Base-by-base conservation (phyloP, 345 rosid species). In the Nasturtium officinale region DNA sequence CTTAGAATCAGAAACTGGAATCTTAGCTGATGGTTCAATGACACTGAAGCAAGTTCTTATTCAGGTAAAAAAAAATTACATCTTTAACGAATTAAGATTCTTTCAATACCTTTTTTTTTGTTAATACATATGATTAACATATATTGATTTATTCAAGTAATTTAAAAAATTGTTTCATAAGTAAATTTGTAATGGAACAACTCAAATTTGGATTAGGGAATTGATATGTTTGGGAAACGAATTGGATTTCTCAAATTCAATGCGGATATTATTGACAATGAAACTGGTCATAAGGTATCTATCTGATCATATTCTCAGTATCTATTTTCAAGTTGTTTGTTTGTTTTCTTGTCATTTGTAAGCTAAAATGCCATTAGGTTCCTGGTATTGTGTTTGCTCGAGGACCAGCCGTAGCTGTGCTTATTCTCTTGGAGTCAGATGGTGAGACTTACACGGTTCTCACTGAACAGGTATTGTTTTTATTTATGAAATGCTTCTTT, bases 351-450 rank as follows among this genome's bases (percentile, higher is more conserved):
- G 45, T 2, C 55, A 32, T 65, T 32, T 66, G 56, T 72, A 70
- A 72, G 68, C 80, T 82, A 71, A 87, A 38, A 61, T 16, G 51
- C 75, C 80, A 67, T 63, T 87, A 94, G 97, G 84, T 89, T 82
- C 97, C 97, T 83, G 98, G 95, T 77, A 84, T 94, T 74, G 98
- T 94, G n/a, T 91, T 94, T 67, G 92, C 96, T 40, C 73, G 97
- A 81, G 98, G 98, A 78, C 90, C 92, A 17, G 96, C 98, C 46
- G 97, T 89, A 23, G 79, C 98, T 0, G 90, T 94, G 72, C 85
- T 94, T 23, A 86, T 91, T 80, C 91, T 91, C 58, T 83, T 94
- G 85, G 86, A 88, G 8, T 85, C 89, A 0, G 90, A 81, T 64
- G 92, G 85, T 46, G 85, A 78, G 61, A 87, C 89, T 5, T 91